Base-by-base conservation (phyloP, 2,329 filamentous ascomycete genomes). In the Xylariaceae sp. region DNA sequence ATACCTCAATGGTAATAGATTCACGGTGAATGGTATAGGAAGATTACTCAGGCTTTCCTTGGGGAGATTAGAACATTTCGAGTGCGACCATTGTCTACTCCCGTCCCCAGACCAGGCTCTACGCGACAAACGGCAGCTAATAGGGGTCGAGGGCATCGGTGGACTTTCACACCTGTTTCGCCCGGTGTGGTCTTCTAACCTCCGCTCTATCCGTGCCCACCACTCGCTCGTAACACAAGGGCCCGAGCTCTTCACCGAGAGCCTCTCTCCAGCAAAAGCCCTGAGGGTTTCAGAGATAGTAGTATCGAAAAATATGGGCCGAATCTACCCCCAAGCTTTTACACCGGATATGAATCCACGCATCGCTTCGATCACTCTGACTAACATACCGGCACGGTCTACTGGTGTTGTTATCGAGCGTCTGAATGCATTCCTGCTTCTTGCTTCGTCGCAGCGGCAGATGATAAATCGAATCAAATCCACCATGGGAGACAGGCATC, bases 141-240 rank as follows among this genome's bases (percentile, higher is more conserved):
- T 63, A 2, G 60, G 42, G 13, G 41, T 76, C 2, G 50, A 55
- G 18, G 74, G 73, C 12, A 55, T 72, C 6, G 48, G 72, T 8
- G 68, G 69, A 6, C 59, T 61, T 4, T 59, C 67, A 1, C 64
- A 76, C 48, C 47, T 72, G 7, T 69, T 77, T 38, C 66, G 75
- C 0, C 74, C 75, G 0, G 67, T 72, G 0, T 59, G 73, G 35
- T 74, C 72, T 1, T 68, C 71, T 1, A 74, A 74, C 45, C 60
- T 81, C 4, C 68, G 70, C 21, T 61, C 61, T 1, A 57, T 81
- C 2, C 68, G 71, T 9, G 60, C 78, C 5, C 78, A 82, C 36
- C 78, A 82, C 52, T 81, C 76, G 0, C 47, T 80, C 2, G 67
- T 81, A 5, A 82, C 78, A 0, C 66, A 69, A 28, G 63, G 75